phyloP scores from a whole-genome alignment of 306 rosid species.

The Cotoneaster glaucophyllus region DNA sequence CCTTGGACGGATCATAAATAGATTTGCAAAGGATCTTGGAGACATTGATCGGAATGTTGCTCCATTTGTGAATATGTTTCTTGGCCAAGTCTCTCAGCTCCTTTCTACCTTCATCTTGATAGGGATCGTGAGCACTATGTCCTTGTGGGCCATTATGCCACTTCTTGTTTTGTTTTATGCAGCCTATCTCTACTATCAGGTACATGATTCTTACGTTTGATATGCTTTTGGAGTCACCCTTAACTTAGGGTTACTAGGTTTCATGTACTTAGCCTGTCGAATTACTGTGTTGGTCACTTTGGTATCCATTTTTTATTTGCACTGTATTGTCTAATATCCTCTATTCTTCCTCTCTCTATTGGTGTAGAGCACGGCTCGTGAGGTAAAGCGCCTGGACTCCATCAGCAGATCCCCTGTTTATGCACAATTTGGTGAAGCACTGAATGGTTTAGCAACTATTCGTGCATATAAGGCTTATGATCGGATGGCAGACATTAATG shows the following conservation, averaged over 20 bases:
- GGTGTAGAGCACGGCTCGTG: conserved; percentile 81
- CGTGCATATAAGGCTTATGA: conserved; percentile 93
- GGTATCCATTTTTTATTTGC: neutral
- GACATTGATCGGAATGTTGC: conserved; percentile 94
- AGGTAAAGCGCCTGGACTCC: conserved; percentile 90
- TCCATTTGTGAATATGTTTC: conserved; percentile 62
- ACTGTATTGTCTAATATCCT: neutral
- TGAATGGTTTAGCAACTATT: conserved; percentile 77
- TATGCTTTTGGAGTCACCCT: neutral
- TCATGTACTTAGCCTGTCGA: neutral
- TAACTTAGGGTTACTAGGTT: neutral
- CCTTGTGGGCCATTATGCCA: conserved; percentile 95
- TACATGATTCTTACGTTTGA: conserved; percentile 17
- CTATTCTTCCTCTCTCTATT: conserved; percentile 11
- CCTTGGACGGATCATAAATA: conserved; percentile 80
- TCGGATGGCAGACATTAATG: conserved; percentile 80
- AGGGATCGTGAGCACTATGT: conserved; percentile 90
- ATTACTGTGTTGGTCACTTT: neutral
- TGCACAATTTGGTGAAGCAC: conserved; percentile 95
- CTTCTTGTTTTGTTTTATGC: conserved; percentile 72
- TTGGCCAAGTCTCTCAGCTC: conserved; percentile 70
- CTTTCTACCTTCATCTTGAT: conserved; percentile 83
- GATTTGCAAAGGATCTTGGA: conserved; percentile 92
- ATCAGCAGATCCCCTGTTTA: conserved; percentile 91
- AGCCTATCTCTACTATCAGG: conserved; percentile 90